Evolutionary conservation across 768 basidiomycete species (phyloP), one percentile per base, ranked within the genome.

Genomic region (Strobilomyces echinocephalus): DNA sequence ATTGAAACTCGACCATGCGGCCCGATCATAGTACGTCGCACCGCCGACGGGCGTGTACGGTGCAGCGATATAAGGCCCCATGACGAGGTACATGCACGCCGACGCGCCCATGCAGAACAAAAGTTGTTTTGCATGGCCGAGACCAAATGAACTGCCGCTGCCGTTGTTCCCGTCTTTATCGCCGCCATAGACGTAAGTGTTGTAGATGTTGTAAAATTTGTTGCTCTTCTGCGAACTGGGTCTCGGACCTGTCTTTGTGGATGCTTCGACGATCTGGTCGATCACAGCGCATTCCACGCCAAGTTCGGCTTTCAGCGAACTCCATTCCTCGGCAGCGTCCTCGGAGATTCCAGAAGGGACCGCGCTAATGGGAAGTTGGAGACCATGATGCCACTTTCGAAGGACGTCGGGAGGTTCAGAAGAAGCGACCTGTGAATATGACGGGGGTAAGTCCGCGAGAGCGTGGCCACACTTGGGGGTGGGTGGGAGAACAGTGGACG

Each of bases 161-260:
- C 55, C 57, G 14, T 49, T 51, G 40, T 46, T 54, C 18, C 69
- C 68, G 21, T 71, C 74, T 49, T 76, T 73, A 58, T 78, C 72
- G 47, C 69, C 69, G 18, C 77, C 75, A 54, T 79, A 77, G 35
- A 80, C 75, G 53, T 80, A 80, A 24, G 88, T 91, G 69, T 91
- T 91, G 69, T 91, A 90, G 64, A 91, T 88, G 69, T 90, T 91
- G 73, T 88, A 91, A 67, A 91, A 90, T 46, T 83, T 76, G 46
- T 75, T 76, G 46, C 75, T 76, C 44, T 74, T 72, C 12, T 76
- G 72, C 54, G 66, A 55, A 34, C 65, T 69, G 15, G 72, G 71
- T 49, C 63, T 53, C 2, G 63, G 64, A 20, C 70, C 69, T 16
- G 68, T 66, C 57, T 65, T 69, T 15, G 61, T 49, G 20, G 68